These are phyloP conservation scores for Ilex paraguariensis DNA, from an alignment of 305 asterid genomes.

Conservation along the genomic window DNA sequence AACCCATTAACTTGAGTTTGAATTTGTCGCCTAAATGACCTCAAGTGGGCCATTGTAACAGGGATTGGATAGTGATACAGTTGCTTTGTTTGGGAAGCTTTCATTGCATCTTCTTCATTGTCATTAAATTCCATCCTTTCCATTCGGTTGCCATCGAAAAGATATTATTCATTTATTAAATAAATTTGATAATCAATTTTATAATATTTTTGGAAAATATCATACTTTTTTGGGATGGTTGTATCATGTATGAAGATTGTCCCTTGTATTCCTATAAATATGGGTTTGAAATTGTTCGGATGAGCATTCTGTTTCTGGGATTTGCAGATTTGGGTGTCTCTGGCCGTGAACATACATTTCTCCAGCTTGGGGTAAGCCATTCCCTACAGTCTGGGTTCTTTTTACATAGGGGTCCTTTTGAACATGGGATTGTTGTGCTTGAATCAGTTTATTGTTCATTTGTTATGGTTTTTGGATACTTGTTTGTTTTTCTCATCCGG, in stretches of 20 bases:
- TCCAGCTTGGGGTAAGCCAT: conserved; percentile 25
- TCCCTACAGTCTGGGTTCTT: conserved; percentile 2
- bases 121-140: conserved; percentile 16
- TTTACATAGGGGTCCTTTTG: background rate
- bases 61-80: conserved; percentile 20
- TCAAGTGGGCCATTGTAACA: conserved; percentile 36
- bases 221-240: conserved; percentile 39
- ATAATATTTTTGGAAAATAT: conserved; percentile 21
- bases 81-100: conserved; percentile 12
- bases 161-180: background rate
- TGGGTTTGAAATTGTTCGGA: conserved; percentile 4
- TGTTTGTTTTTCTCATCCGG: background rate
- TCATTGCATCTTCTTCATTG: conserved; percentile 8
- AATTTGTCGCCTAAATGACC: conserved; percentile 18
- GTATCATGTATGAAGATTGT: conserved; percentile 10
- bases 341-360: conserved; percentile 16
- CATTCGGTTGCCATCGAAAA: conserved; percentile 17
- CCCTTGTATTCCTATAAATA: conserved; percentile 7
- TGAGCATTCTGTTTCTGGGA: conserved; percentile 19
- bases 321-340: conserved; percentile 26
- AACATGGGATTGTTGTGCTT: conserved; percentile 17
- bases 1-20: conserved; percentile 15
- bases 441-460: conserved; percentile 9
- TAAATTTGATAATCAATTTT: conserved; percentile 10
- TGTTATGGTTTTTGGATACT: background rate